These are phyloP conservation scores for Sphaerostilbella broomeana DNA, from an alignment of 2,329 filamentous ascomycete genomes.

Conservation along the genomic window DNA sequence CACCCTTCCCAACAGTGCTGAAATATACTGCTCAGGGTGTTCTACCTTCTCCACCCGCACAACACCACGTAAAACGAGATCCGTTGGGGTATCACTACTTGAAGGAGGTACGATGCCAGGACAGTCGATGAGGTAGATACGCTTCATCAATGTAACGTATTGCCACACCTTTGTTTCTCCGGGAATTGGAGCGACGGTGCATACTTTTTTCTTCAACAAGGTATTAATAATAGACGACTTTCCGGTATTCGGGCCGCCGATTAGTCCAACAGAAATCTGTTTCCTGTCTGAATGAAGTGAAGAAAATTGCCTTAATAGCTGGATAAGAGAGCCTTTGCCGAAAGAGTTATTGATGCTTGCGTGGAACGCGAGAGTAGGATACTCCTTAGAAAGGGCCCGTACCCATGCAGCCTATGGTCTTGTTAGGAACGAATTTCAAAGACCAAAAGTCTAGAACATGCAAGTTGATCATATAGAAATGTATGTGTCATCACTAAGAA, in stretches of 20 bases:
- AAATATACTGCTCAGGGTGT: constrained; percentile 92
- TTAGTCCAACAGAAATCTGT: constrained; percentile 87
- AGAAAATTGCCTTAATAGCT: constrained; percentile 87
- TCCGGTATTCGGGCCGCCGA: constrained; percentile 76
- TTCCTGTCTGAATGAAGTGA: constrained; percentile 83
- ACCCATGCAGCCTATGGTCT: constrained; percentile 82
- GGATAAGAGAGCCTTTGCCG: constrained; percentile 90
- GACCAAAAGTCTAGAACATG: constrained; percentile 14
- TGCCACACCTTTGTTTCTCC: constrained; percentile 98
- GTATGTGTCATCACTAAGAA: constrained; percentile 99
- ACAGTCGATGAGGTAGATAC: constrained; percentile 87
- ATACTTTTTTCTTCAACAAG: constrained; percentile 86
- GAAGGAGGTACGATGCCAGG: constrained; percentile 93
- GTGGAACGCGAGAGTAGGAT: constrained; percentile 91
- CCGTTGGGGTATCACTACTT: constrained; percentile 72
- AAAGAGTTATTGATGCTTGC: constrained; percentile 94
- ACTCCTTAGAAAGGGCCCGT: constrained; percentile 76
- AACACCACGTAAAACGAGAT: constrained; percentile 83
- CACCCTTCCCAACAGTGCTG: constrained; percentile 70
- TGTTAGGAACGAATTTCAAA: constrained; percentile 13
- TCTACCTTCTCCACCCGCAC: constrained; percentile 94
- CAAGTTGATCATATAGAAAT: constrained; percentile 28
- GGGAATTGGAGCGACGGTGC: constrained; percentile 87
- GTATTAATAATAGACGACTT: constrained; percentile 98
- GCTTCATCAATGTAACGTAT: constrained; percentile 91